These are phyloP conservation scores for Cordyceps militaris DNA, from an alignment of 2,329 filamentous ascomycete species.

Conservation along the genomic window DNA sequence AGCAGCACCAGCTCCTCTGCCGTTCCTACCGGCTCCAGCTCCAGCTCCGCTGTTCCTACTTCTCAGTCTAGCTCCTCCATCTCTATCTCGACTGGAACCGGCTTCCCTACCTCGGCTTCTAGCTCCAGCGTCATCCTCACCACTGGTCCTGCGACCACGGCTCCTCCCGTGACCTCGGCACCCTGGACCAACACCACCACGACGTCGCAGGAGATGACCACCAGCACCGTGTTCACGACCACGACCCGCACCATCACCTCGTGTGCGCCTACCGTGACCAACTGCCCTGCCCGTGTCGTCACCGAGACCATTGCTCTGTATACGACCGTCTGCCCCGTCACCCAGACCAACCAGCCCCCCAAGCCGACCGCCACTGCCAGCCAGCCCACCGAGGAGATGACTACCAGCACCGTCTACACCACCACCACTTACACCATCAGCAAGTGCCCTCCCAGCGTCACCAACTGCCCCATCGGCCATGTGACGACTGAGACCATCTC, in stretches of 20 bases:
- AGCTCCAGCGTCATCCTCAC: background rate
- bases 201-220: slow-evolving; percentile 11
- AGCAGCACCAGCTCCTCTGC: background rate
- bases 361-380: background rate
- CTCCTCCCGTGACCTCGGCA: background rate
- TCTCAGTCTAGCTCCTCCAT: background rate
- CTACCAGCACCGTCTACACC: slow-evolving; percentile 16
- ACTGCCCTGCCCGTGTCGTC: slow-evolving; percentile 16
- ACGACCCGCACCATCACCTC: slow-evolving; percentile 16
- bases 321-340: slow-evolving; percentile 11
- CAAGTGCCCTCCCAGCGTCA: slow-evolving; percentile 14
- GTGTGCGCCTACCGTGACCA: slow-evolving; percentile 15
- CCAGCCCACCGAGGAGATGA: slow-evolving; percentile 6
- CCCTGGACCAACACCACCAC: slow-evolving; percentile 10
- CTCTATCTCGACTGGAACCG: background rate
- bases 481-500: slow-evolving; percentile 13
- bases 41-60: background rate
- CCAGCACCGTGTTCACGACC: slow-evolving; percentile 16
- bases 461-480: slow-evolving; percentile 15
- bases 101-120: background rate
- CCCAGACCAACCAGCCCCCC: slow-evolving; percentile 6
- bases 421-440: slow-evolving; percentile 17
- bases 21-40: background rate
- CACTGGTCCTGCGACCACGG: background rate
- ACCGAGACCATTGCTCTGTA: slow-evolving; percentile 11